Base-by-base conservation (phyloP, 129 eudicot genomes). In the Deinandra increscens region DNA sequence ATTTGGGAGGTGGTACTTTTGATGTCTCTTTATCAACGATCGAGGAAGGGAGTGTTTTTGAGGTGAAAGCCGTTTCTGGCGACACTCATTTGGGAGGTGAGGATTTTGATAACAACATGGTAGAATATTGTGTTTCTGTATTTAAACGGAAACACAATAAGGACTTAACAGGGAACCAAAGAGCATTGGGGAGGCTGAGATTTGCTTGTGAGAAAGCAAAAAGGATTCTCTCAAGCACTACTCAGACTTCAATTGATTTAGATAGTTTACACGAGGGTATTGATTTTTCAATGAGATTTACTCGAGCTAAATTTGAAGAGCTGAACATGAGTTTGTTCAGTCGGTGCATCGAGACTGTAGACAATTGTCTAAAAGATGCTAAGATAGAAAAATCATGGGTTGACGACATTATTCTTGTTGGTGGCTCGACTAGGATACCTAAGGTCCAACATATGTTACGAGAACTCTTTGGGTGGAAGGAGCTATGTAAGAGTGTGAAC, bases 381-480 rank as follows among this genome's bases (percentile, higher is more conserved):
- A 64, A 59, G 33, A 36, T 56, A 43, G 44, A 50, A 5, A 73
- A 73, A 39, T 37, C 78, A 0, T 43, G 69, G 42, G 70, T 75
- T 11, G 22, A 59, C 4, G 61, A 68, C n/a, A 42, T 76, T 15
- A 26, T 68, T 36, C 69, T 76, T 29, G 69, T 68, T 5, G 75
- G 75, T 45, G 80, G 80, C 0, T 68, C 80, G 3, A 76, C 80
- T 29, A 68, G 75, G 14, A 76, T 76, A 42, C 80, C 80, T 11
- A 76, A 76, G 61, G 53, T 76, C 31, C 80, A 67, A 41, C 13
- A 17, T n/a, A 50, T 73, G 71, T 39, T 73, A 56, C 70, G 15
- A 4, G 71, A 50, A 14, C 12, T 63, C 39, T 63, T 73, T 38
- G 33, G 20, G 0, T 4, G 64, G 12, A 71, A 71, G 5, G 68